Evolutionary conservation across 192 early-diverging fungal species (phyloP).

Genomic region (Geranomyces variabilis): DNA sequence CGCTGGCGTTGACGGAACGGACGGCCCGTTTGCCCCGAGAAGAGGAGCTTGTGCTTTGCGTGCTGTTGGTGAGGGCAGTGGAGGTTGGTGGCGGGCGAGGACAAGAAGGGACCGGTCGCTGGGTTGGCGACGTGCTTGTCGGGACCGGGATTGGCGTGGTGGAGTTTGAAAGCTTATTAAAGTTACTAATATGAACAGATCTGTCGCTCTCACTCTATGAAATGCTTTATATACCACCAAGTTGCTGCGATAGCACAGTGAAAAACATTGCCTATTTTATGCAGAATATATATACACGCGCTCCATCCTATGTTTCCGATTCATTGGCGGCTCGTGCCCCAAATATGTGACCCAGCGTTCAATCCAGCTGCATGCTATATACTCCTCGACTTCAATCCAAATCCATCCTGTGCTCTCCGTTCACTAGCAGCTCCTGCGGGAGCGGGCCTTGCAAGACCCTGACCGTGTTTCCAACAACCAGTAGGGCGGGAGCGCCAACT

Average conservation of each 20-base stretch:
- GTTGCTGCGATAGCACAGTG: too few relatives aligned
- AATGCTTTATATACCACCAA: not conserved
- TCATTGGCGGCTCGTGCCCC: not conserved
- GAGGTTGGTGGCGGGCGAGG: not conserved
- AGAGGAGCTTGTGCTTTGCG: not conserved
- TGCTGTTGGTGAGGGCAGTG: not conserved
- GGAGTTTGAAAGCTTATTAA: conserved; percentile 2
- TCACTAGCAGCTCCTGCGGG: not conserved
- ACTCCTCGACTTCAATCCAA: conserved; percentile 12
- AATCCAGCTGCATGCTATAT: too few relatives aligned
- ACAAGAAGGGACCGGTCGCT: too few relatives aligned
- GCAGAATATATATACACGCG: too few relatives aligned
- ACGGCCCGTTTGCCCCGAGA: not conserved
- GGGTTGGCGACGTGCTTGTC: not conserved
- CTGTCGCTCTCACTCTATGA: too few relatives aligned
- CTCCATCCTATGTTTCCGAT: not conserved
- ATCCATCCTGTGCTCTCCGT: not conserved
- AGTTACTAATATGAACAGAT: too few relatives aligned
- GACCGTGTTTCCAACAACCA: conserved; percentile 69
- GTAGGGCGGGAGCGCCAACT: conserved; percentile 74
- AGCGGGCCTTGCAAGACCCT: not conserved
- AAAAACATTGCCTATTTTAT: too few relatives aligned
- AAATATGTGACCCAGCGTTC: not conserved
- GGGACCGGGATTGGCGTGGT: not conserved
- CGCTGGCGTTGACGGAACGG: not conserved